Evolutionary conservation across 78 protist genomes (phyloP).

Genomic region (Anaeramoeba ignava): DNA sequence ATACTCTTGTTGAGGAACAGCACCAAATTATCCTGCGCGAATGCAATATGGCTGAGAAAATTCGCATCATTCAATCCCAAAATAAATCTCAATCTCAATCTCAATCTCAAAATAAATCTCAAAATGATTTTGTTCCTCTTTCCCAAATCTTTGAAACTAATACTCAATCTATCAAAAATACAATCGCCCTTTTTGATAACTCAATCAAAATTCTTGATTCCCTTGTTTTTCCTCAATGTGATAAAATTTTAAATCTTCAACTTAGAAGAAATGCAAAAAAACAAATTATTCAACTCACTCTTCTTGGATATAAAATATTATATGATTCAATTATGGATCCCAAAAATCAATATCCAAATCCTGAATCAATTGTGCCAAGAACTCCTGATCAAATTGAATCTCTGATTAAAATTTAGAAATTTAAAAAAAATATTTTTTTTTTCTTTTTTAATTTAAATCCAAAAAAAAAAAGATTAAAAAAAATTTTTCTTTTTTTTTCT

Average conservation of each 20-base stretch:
- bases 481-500: too few relatives aligned
- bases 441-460: too few relatives aligned
- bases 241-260: not conserved
- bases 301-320: not conserved
- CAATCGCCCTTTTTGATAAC: not conserved
- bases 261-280: not conserved
- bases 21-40: not conserved
- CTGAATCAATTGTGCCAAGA: not conserved
- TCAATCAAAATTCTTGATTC: not conserved
- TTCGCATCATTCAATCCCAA: not conserved
- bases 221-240: not conserved
- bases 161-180: not conserved
- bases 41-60: not conserved
- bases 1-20: slow-evolving; percentile 1
- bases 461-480: too few relatives aligned
- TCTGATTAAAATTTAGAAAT: too few relatives aligned
- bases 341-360: not conserved
- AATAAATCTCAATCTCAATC: not conserved
- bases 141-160: not conserved
- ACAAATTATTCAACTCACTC: not conserved
- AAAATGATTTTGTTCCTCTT: not conserved
- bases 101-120: not conserved
- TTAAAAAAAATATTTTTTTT: too few relatives aligned
- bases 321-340: not conserved
- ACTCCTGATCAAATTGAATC: not conserved